Percentiles rank a stretch among this genome's conserved stretches.
phyloP scores from a whole-genome alignment of 805 yeast species.

The Hanseniaspora pseudoguilliermondii region DNA sequence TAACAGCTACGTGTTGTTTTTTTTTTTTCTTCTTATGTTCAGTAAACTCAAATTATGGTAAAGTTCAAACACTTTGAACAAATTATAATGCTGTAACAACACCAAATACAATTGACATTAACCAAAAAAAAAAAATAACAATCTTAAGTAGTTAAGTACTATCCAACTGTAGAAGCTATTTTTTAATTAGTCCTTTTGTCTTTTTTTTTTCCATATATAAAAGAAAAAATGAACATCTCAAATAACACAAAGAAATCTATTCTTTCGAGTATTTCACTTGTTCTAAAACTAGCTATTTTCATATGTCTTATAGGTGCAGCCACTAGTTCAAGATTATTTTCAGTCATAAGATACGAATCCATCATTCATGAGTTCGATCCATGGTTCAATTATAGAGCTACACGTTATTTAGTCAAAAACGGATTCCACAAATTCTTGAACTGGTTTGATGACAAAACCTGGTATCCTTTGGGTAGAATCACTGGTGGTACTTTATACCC shows the following conservation, averaged over 20 bases:
- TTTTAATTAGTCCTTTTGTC: too few relatives aligned
- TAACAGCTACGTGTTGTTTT: neutral
- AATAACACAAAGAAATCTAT: neutral
- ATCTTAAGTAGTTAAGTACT: too few relatives aligned
- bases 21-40: neutral
- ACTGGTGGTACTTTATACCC: slow-evolving; percentile 98
- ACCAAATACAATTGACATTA: neutral
- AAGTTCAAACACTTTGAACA: neutral
- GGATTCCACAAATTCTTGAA: slow-evolving; percentile 84
- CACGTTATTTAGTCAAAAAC: slow-evolving; percentile 75
- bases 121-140: too few relatives aligned
- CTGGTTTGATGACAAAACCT: slow-evolving; percentile 97
- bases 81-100: neutral
- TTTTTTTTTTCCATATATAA: neutral
- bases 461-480: slow-evolving; percentile 98
- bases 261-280: slow-evolving; percentile 13
- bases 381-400: slow-evolving; percentile 92
- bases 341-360: slow-evolving; percentile 91
- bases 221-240: neutral
- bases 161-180: too few relatives aligned
- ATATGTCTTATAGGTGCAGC: slow-evolving; percentile 81
- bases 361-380: slow-evolving; percentile 97
- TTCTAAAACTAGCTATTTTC: slow-evolving; percentile 52
- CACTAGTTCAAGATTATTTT: slow-evolving; percentile 77
- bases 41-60: neutral